phyloP scores from a whole-genome alignment of 176 grass and related monocot species.

The Aegilops bicornis region DNA sequence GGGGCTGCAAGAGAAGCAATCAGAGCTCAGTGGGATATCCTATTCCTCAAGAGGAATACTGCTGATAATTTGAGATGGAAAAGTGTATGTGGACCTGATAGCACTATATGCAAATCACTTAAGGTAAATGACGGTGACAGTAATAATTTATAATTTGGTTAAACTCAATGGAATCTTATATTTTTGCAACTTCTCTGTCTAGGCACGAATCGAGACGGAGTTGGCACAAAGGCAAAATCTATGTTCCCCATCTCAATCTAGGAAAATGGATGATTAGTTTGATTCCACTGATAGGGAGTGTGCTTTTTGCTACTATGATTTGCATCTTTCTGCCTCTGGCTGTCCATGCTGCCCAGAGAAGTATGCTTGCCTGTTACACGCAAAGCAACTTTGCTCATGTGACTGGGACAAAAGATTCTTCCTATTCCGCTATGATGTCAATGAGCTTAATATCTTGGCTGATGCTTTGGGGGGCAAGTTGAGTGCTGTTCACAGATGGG shows the following conservation, averaged over 20 bases:
- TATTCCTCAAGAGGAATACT: conserved; percentile 59
- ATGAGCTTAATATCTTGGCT: conserved; percentile 77
- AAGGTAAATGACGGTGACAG: conserved; percentile 53
- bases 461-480: conserved; percentile 90
- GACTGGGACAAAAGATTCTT: conserved; percentile 71
- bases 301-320: conserved; percentile 88
- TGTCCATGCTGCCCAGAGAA: conserved; percentile 66
- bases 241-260: conserved; percentile 55
- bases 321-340: conserved; percentile 80
- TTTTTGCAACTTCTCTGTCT: conserved; percentile 24
- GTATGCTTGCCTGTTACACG: conserved; percentile 74
- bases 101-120: conserved; percentile 64
- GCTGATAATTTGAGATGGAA: conserved; percentile 75
- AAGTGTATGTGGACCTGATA: conserved; percentile 62
- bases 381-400: conserved; percentile 83
- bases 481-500: conserved; percentile 93
- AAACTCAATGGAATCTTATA: conserved; percentile 27
- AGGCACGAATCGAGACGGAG: conserved; percentile 75
- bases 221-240: conserved; percentile 50
- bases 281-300: conserved; percentile 81
- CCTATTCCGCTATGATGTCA: conserved; percentile 83
- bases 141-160: conserved; percentile 3
- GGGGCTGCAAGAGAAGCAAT: conserved; percentile 84
- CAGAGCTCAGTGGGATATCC: conserved; percentile 80
- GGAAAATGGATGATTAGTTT: conserved; percentile 81